Evolutionary conservation across 1,284 basidiomycete genomes (phyloP).

Genomic region (Ustilago nuda): DNA sequence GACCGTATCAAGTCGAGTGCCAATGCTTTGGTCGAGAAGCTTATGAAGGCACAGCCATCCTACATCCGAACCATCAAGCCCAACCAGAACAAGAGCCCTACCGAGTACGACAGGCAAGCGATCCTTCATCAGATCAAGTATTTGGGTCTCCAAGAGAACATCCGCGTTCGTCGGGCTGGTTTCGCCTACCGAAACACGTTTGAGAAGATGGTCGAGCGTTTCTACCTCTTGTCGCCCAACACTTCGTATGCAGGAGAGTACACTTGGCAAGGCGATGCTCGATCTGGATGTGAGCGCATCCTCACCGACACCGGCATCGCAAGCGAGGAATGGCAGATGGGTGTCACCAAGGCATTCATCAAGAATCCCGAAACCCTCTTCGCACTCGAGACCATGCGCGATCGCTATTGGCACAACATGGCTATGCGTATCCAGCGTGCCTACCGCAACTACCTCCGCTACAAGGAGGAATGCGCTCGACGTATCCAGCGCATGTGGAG

Average conservation of each 20-base stretch:
- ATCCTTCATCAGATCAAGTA: conserved; percentile 99
- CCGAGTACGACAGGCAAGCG: conserved; percentile 93
- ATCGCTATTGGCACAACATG: conserved; percentile 99
- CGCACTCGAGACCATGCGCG: conserved; percentile 97
- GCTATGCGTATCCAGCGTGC: conserved; percentile 94
- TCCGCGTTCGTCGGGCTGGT: conserved; percentile 93
- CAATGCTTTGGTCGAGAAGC: conserved; percentile 91
- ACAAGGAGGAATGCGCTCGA: conserved; percentile 92
- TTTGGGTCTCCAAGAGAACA: conserved; percentile 97
- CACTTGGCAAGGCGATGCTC: conserved; percentile 91
- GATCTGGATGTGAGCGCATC: conserved; percentile 92
- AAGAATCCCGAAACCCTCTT: conserved; percentile 99
- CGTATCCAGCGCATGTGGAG: conserved; percentile 99
- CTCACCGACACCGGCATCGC: conserved; percentile 94
- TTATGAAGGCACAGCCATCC: conserved; percentile 95
- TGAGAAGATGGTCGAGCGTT: conserved; percentile 91
- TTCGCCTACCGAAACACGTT: conserved; percentile 98
- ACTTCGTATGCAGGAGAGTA: conserved; percentile 99
- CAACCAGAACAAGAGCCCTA: conserved; percentile 92
- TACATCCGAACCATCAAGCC: conserved; percentile 99
- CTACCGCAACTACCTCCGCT: conserved; percentile 93
- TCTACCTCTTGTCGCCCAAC: conserved; percentile 92
- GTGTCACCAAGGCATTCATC: conserved; percentile 97
- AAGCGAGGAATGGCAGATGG: conserved; percentile 99
- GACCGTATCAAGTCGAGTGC: conserved; percentile 95